Evolutionary conservation across 352 stramenopile species (phyloP).

Genomic region (Pythium scleroteichum): DNA sequence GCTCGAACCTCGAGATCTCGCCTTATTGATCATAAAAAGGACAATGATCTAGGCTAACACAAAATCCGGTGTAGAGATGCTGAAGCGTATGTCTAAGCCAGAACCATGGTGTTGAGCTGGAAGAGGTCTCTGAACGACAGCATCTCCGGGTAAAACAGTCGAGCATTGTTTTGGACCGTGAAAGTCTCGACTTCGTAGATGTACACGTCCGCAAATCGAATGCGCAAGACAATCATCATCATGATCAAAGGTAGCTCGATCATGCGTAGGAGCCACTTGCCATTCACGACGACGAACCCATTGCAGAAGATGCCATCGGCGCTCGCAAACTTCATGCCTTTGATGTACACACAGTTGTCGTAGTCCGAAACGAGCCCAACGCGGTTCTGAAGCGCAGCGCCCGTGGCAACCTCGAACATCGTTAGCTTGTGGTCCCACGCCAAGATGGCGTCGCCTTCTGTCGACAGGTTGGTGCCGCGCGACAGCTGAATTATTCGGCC

Average conservation of each 20-base stretch:
- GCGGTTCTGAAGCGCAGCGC: constrained; percentile 21
- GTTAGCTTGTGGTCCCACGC: constrained; percentile 16
- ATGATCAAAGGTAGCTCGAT: constrained; percentile 21
- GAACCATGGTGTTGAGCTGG: constrained; percentile 28
- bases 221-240: constrained; percentile 18
- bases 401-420: constrained; percentile 25
- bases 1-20: no score
- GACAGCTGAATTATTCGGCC: not conserved
- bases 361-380: constrained; percentile 23
- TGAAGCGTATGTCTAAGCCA: not conserved
- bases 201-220: constrained; percentile 40
- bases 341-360: constrained; percentile 29
- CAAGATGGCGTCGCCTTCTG: constrained; percentile 2
- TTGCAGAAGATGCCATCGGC: constrained; percentile 32
- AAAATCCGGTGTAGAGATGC: no score
- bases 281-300: constrained; percentile 29
- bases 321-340: constrained; percentile 31
- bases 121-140: constrained; percentile 31
- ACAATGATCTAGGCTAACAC: no score
- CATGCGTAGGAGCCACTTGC: constrained; percentile 26
- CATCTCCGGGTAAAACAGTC: constrained; percentile 42
- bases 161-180: constrained; percentile 32
- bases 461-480: constrained; percentile 8
- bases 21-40: no score
- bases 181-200: constrained; percentile 10